These are phyloP conservation scores for Shiraia bambusicola DNA, from an alignment of 2,329 filamentous ascomycete species.

Conservation along the genomic window DNA sequence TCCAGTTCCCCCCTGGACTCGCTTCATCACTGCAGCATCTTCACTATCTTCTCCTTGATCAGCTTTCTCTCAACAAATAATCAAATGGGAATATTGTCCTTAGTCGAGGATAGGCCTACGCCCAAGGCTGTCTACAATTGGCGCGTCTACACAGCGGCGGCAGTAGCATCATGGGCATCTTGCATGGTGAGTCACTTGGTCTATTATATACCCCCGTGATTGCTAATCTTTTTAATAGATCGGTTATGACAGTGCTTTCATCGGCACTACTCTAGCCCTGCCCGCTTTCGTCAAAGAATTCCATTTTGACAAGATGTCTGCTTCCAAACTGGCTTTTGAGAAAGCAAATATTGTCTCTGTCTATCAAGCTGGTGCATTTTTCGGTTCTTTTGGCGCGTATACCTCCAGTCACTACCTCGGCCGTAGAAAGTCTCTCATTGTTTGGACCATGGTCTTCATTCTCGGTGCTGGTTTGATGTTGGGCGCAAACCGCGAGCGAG, in stretches of 20 bases:
- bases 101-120: slow-evolving; percentile 41
- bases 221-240: background rate
- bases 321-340: slow-evolving; percentile 54
- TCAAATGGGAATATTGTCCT: too few species aligned
- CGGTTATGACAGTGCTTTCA: slow-evolving; percentile 68
- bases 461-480: slow-evolving; percentile 57
- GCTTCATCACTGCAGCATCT: too few species aligned
- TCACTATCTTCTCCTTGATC: too few species aligned
- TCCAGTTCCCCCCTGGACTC: too few species aligned
- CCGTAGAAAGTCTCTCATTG: slow-evolving; percentile 61
- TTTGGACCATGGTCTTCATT: slow-evolving; percentile 64
- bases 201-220: too few species aligned
- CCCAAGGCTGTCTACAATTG: slow-evolving; percentile 59
- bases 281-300: slow-evolving; percentile 68
- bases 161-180: slow-evolving; percentile 55
- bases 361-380: slow-evolving; percentile 78
- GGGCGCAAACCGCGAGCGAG: slow-evolving; percentile 34
- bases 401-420: slow-evolving; percentile 64
- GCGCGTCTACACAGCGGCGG: slow-evolving; percentile 55
- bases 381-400: slow-evolving; percentile 70
- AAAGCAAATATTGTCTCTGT: slow-evolving; percentile 73
- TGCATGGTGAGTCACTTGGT: slow-evolving; percentile 42
- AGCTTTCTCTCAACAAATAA: too few species aligned
- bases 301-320: slow-evolving; percentile 54
- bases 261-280: slow-evolving; percentile 70